Percentiles rank a stretch among this genome's conserved stretches.
Conservation (phyloP, 164 flowering plant genomes). For the Amborella trichopoda region DNA sequence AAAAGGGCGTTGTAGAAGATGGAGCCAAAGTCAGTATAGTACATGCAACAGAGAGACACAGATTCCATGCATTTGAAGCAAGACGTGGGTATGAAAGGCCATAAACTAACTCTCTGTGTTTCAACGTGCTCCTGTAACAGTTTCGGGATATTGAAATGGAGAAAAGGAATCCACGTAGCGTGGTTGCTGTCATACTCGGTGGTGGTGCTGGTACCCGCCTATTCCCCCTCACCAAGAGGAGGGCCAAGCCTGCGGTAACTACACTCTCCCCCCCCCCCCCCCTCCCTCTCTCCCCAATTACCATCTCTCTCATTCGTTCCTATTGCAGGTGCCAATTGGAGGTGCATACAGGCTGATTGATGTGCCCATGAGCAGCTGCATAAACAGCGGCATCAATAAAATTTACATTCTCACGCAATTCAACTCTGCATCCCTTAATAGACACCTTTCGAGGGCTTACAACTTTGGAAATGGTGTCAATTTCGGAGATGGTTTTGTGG, state of each 20-base stretch:
- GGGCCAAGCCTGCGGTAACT: constrained; percentile 91
- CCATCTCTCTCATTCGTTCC: too few relatives aligned
- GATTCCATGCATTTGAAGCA: too few relatives aligned
- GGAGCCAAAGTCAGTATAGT: too few relatives aligned
- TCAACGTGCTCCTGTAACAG: constrained; percentile 26
- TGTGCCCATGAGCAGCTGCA: constrained; percentile 99
- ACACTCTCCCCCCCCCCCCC: background rate
- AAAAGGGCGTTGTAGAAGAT: too few relatives aligned
- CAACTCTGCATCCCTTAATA: constrained; percentile 90
- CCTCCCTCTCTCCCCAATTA: background rate
- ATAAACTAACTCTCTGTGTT: too few relatives aligned
- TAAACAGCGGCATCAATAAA: constrained; percentile 92
- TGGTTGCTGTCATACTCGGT: constrained; percentile 73
- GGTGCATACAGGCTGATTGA: constrained; percentile 92
- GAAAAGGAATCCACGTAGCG: constrained; percentile 56
- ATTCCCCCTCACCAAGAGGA: constrained; percentile 84
- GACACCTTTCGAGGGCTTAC: constrained; percentile 79
- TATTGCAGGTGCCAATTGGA: constrained; percentile 87
- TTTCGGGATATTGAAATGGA: constrained; percentile 49
- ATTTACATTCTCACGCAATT: constrained; percentile 90
- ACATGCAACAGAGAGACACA: too few relatives aligned
- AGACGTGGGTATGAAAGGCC: too few relatives aligned
- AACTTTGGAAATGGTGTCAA: constrained; percentile 57
- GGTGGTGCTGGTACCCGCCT: constrained; percentile 98
- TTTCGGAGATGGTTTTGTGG: constrained; percentile 89